phyloP scores from a whole-genome alignment of 192 early-diverging fungal species.

The Coemansia sp. region DNA sequence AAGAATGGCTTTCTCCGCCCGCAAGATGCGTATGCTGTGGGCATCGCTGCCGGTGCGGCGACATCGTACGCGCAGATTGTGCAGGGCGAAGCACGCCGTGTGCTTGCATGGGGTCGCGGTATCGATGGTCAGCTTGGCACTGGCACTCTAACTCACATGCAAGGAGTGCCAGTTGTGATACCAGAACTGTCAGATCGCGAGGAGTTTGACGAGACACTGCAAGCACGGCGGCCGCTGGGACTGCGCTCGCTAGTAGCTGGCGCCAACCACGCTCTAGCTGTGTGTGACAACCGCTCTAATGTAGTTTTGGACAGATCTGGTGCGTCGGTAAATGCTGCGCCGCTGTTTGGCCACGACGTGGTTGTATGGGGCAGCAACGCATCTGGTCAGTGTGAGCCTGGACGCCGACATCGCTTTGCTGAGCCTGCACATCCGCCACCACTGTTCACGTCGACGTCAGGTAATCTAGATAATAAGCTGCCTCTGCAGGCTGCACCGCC shows the following conservation, averaged over 20 bases:
- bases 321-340: slow-evolving; percentile 4
- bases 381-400: slow-evolving; percentile 36
- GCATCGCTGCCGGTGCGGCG: slow-evolving; percentile 29
- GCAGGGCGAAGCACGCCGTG: slow-evolving; percentile 3
- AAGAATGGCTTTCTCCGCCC: slow-evolving; percentile 12
- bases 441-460: slow-evolving; percentile 9
- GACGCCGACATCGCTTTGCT: slow-evolving; percentile 35
- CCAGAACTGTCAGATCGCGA: slow-evolving; percentile 16
- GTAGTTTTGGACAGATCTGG: slow-evolving; percentile 33
- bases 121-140: slow-evolving; percentile 47
- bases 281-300: slow-evolving; percentile 42
- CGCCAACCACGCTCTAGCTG: slow-evolving; percentile 28
- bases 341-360: slow-evolving; percentile 42
- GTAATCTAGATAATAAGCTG: not conserved
- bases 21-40: slow-evolving; percentile 11
- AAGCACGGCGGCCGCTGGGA: slow-evolving; percentile 21
- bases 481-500: slow-evolving; percentile 38
- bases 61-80: slow-evolving; percentile 33
- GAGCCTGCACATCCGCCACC: slow-evolving; percentile 23
- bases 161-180: slow-evolving; percentile 15
- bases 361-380: slow-evolving; percentile 44
- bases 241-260: slow-evolving; percentile 19
- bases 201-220: slow-evolving; percentile 11
- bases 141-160: slow-evolving; percentile 32
- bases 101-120: slow-evolving; percentile 37